These are phyloP conservation scores for Medicago ruthenica DNA, from an alignment of 306 rosid species.

Conservation along the genomic window DNA sequence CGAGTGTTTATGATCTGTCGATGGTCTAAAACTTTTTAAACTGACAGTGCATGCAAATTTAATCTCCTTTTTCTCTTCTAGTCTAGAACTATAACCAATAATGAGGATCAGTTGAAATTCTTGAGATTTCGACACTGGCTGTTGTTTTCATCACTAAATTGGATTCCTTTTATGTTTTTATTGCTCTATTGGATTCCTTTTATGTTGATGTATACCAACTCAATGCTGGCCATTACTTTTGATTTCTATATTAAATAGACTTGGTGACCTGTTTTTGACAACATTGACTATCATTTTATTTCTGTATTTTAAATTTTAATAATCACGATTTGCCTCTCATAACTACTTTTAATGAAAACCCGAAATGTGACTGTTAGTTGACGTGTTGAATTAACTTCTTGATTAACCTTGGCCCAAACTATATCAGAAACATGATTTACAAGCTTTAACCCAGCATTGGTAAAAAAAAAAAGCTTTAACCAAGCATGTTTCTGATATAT, in stretches of 20 bases:
- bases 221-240: background rate
- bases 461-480: too few species aligned
- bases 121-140: background rate
- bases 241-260: background rate
- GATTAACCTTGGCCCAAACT: constrained; percentile 17
- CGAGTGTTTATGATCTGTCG: too few species aligned
- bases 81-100: constrained; percentile 1
- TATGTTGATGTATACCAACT: background rate
- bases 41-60: too few species aligned
- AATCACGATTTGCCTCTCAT: constrained; percentile 8
- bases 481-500: too few species aligned
- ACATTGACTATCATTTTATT: constrained; percentile 2
- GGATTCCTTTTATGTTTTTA: constrained; percentile 1
- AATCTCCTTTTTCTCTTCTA: too few species aligned
- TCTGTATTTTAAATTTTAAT: constrained; percentile 27
- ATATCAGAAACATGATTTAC: constrained; percentile 16
- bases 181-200: constrained; percentile 9
- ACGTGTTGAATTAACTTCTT: constrained; percentile 27
- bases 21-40: too few species aligned
- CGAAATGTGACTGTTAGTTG: background rate
- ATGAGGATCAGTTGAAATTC: background rate
- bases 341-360: constrained; percentile 11
- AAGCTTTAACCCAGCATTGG: constrained; percentile 2
- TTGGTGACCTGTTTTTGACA: background rate
- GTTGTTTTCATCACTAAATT: background rate